Evolutionary conservation across 2,329 filamentous ascomycete genomes (phyloP), one percentile per base, ranked within the genome.

Genomic region (Ophiostoma piceae): DNA sequence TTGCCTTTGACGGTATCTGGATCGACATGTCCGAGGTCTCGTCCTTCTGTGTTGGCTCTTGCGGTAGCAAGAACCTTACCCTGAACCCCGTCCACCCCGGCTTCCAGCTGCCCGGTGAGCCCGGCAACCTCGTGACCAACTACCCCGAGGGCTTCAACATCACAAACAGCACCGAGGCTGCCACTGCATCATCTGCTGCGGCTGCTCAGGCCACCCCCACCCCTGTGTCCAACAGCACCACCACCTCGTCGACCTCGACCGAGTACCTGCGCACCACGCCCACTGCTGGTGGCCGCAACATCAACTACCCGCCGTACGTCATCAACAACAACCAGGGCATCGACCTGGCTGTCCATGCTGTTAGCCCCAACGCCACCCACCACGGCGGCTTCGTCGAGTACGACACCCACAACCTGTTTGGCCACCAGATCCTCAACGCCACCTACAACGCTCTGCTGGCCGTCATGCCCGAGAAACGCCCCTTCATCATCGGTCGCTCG

Each of bases 401-500:
- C 76, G 92, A 96, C 76, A 76, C 92, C 35, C 92, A 96, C 82
- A 95, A 92, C 75, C 79, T 95, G 0, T 94, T 84, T 75, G 91
- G 91, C 0, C 84, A 91, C 75, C 87, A 90, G 77, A 91, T 94
- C 73, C 82, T 92, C 70, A 90, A 90, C 71, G 90, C 91, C 11
- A 95, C 92, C 0, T 92, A 92, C 76, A 80, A 89, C 66, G 90
- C 87, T 70, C 85, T 95, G 41, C 80, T 89, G 2, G 77, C 82
- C 1, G 82, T 91, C 22, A 86, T 87, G 71, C 87, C 90, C 0
- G 82, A 80, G 16, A 90, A 91, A 77, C 87, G 92, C 0, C 92
- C 92, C 0, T 92, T 96, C 79, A 90, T 96, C 76, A 85, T 96
- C 75, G 91, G 90, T 0, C 88, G 92, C 19, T 92, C 89, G 54